Conservation (phyloP, 768 basidiomycete genomes). For the Suillus spraguei region DNA sequence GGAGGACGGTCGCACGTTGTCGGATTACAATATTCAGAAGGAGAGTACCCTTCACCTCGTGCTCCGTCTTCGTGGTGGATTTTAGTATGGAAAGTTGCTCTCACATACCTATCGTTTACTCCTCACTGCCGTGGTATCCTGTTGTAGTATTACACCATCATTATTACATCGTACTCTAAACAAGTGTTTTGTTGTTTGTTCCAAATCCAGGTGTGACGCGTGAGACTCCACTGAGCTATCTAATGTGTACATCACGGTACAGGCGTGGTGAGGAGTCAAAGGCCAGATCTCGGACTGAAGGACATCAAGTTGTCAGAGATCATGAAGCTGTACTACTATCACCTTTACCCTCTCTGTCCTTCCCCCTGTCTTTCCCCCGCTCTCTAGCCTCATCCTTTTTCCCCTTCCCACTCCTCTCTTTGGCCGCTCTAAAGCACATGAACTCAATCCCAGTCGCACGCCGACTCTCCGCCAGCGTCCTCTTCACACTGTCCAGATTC, state of each 20-base stretch:
- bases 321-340: not conserved
- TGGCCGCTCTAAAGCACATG: slow-evolving; percentile 85
- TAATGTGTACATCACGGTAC: not conserved
- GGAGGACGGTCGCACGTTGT: slow-evolving; percentile 75
- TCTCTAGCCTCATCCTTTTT: slow-evolving; percentile 3
- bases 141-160: not conserved
- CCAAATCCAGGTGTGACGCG: no score
- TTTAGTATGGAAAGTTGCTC: not conserved
- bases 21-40: slow-evolving; percentile 76
- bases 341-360: slow-evolving; percentile 16
- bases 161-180: not conserved
- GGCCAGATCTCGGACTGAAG: not conserved
- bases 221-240: not conserved
- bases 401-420: slow-evolving; percentile 35
- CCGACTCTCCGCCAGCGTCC: slow-evolving; percentile 84
- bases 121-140: not conserved
- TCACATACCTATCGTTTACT: not conserved
- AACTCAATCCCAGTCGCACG: slow-evolving; percentile 94
- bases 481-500: slow-evolving; percentile 90
- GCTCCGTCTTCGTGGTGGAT: slow-evolving; percentile 57
- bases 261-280: not conserved
- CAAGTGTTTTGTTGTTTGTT: not conserved
- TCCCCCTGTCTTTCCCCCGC: slow-evolving; percentile 16
- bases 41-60: slow-evolving; percentile 70
- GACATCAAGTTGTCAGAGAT: not conserved